Evolutionary conservation across 83 land plant genomes (phyloP).

Genomic region (Thuja plicata): DNA sequence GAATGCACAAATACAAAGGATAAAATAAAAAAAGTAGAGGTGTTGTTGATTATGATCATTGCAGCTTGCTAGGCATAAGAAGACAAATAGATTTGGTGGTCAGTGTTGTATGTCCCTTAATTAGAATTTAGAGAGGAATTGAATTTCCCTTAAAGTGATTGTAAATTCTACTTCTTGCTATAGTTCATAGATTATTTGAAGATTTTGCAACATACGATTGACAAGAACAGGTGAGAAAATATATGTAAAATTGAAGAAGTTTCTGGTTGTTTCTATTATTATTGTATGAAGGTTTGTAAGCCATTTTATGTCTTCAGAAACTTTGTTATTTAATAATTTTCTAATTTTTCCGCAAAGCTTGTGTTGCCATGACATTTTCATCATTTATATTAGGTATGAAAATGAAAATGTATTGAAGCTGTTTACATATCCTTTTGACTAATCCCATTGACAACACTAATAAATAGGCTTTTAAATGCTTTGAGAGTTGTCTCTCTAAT

Average conservation of each 20-base stretch:
- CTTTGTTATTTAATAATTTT: neutral
- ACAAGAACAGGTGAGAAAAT: neutral
- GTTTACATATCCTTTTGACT: conserved; percentile 89
- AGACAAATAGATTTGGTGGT: neutral
- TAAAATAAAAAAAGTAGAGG: too few relatives aligned
- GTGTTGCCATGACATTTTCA: neutral
- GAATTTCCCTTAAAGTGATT: neutral
- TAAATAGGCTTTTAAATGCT: conserved; percentile 18
- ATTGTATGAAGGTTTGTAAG: too few relatives aligned
- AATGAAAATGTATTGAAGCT: too few relatives aligned
- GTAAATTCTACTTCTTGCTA: neutral
- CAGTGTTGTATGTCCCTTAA: neutral
- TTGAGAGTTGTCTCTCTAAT: neutral
- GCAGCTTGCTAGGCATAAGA: too few relatives aligned
- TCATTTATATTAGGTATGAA: too few relatives aligned
- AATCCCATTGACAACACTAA: conserved; percentile 92
- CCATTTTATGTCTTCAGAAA: too few relatives aligned
- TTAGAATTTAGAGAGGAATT: neutral
- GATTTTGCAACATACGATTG: neutral
- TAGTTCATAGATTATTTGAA: neutral
- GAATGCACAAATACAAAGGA: too few relatives aligned
- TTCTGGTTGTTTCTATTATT: too few relatives aligned
- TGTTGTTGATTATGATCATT: too few relatives aligned
- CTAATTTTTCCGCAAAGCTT: neutral
- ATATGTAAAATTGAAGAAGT: neutral